Base-by-base conservation (phyloP, 305 asterid genomes). In the Andrographis paniculata region DNA sequence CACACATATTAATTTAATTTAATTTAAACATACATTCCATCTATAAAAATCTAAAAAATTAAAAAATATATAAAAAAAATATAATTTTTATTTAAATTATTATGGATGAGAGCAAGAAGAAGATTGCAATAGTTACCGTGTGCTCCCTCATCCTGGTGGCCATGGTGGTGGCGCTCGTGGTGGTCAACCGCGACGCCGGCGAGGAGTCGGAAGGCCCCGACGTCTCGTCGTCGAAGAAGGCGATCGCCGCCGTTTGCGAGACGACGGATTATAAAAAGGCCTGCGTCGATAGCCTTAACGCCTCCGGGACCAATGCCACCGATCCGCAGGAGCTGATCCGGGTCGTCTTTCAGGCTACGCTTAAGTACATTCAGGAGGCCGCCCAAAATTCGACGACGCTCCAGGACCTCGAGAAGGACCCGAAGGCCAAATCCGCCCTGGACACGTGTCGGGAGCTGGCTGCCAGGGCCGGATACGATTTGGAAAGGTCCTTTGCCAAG, bases 321-420 rank as follows among this genome's bases (percentile, higher is more conserved):
- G 72, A 83, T 53, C 87, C 95, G 0, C 72, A 73, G 24, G 73
- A 78, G 40, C 79, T 87, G 17, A 73, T 83, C 14, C 71, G 62
- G 56, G 55, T 58, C 3, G 77, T 83, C 1, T 74, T 87, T 49
- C 50, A 66, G 35, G 60, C 49, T 0, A 60, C 94, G 13, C 61
- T 71, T 1, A 31, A 40, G 6, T 7, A 64, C 36, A 43, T 82
- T 8, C 45, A 38, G 0, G 59, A 55, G 5, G 82, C 77, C 0
- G 61, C 64, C 15, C 37, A 55, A 13, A 76, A 70, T 12, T 71
- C 89, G 2, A 39, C 75, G 0, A 49, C 63, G 8, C 46, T 76
- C 8, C 18, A 45, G 1, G 52, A 65, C 4, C 59, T 63, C 0
- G 60, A 73, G 36, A 39, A 27, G 0, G 84, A 80, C 3, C 76